Evolutionary conservation across 176 grass and related monocot genomes (phyloP), one percentile per base, ranked within the genome.

Genomic region (Coix lacrymajobi): DNA sequence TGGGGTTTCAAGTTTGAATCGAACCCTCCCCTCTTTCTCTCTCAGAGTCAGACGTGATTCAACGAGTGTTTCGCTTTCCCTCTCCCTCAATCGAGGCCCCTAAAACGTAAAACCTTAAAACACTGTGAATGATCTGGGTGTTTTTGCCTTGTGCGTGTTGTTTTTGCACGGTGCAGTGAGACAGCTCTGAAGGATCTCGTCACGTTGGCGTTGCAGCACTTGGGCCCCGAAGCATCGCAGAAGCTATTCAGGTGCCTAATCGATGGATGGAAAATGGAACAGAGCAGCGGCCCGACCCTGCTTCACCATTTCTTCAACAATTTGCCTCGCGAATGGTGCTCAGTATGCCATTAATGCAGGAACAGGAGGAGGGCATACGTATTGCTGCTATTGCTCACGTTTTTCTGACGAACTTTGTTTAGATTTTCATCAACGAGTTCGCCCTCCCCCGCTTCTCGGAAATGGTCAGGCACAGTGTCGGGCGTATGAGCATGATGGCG

Each of bases 221-320:
- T 44, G 0, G 1, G 2, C 57, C 16, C 10, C 7, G 5, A 67
- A 1, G 32, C 69, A 20, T 24, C 30, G 61, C 0, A 1, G 16
- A 14, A 9, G 45, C 60, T 88, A 16, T 16, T 46, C 37, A 3
- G 28, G 30, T 79, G 76, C 29, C 12, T 88, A 17, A 2, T 75
- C 61, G 0, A 7, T 10, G 81, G 79, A 16, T 1, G 37, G 15
- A 12, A 71, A n/a, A 43, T 74, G 68, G 11, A 30, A 0, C 45
- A 84, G 41, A 12, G 30, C 15, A 58, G 58, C 48, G 81, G 46
- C 37, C 60, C 51, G 15, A 11, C 30, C 1, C 22, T 88, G 60
- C 75, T 84, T 36, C 5, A 0, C 0, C 16, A 71, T 29, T 54
- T 75, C 73, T 88, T 88, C 82, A 26, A 13, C 79, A 63, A 5